These are phyloP conservation scores for Ascochyta clinopodiicola DNA, from an alignment of 2,329 filamentous ascomycete species.

Conservation along the genomic window DNA sequence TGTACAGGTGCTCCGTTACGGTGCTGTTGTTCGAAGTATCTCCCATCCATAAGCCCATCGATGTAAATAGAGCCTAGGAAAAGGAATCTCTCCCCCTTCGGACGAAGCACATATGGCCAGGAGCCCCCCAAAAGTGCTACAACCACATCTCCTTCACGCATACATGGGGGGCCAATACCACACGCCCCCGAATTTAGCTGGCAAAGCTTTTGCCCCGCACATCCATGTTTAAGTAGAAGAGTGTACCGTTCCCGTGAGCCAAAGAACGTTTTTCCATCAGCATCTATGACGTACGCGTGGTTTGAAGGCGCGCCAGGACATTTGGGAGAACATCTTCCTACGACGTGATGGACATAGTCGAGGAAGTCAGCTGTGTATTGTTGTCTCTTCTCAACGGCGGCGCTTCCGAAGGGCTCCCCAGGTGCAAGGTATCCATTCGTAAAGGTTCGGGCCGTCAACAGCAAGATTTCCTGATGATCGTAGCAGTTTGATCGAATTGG, in stretches of 20 bases:
- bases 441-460: background rate
- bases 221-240: background rate
- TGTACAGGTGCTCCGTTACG: background rate
- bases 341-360: background rate
- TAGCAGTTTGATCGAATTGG: no score
- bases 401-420: no score
- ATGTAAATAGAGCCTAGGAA: background rate
- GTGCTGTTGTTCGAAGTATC: background rate
- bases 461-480: no score
- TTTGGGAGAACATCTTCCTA: background rate
- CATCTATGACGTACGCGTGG: background rate
- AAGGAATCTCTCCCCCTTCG: background rate
- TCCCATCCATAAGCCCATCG: background rate
- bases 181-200: background rate
- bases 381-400: no score
- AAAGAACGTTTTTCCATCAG: background rate
- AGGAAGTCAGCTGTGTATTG: background rate
- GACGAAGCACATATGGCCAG: background rate
- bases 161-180: background rate
- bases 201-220: background rate
- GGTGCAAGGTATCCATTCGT: background rate
- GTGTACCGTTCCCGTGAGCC: background rate
- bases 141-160: background rate
- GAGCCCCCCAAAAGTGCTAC: background rate
- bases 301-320: background rate